Evolutionary conservation across 345 rosid species (phyloP), one percentile per base, ranked within the genome.

Genomic region (Eucalyptus pauciflora): DNA sequence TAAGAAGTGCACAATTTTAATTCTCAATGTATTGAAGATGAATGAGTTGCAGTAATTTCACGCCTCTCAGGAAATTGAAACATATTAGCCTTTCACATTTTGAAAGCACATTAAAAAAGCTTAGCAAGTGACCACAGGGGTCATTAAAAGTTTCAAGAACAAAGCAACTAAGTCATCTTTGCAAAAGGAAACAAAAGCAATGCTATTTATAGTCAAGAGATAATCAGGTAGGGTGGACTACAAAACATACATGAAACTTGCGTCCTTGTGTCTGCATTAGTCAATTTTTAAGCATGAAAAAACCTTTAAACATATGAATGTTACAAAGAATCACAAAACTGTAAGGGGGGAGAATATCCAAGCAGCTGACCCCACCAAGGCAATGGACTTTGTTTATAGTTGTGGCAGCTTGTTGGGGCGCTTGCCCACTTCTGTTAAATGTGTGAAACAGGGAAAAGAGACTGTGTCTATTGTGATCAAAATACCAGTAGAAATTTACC

Each of bases 401-500:
- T 37, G 83, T 37, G 48, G 83, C 83, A 37, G 83, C 83, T 41
- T 76, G 48, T 10, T 41, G 48, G 48, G 83, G 25, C 6, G 15
- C 48, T 76, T 76, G 83, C 83, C 27, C 46, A 22, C 83, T 76
- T 76, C 83, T 76, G 27, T 76, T 76, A 10, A 18, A 76, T 76
- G 48, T 18, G 48, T 37, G 83, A 76, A 76, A 37, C 46, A 76
- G 48, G 27, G 48, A 20, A 76, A 71, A 37, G 27, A 76, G 83
- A 37, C 27, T 18, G 22, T 18, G 46, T 13, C 48, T 20, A 76
- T 25, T 20, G 46, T 37, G 20, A 37, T 76, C 27, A 76, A 37
- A 76, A 76, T 76, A 76, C 46, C 81, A 20, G 45, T 29, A 62
- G 88, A 64, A 46, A 87, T 67, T 91, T 95, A 97, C 99, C 97